Evolutionary conservation across 352 stramenopile species (phyloP).

Genomic region (Thraustochytrium striatum): DNA sequence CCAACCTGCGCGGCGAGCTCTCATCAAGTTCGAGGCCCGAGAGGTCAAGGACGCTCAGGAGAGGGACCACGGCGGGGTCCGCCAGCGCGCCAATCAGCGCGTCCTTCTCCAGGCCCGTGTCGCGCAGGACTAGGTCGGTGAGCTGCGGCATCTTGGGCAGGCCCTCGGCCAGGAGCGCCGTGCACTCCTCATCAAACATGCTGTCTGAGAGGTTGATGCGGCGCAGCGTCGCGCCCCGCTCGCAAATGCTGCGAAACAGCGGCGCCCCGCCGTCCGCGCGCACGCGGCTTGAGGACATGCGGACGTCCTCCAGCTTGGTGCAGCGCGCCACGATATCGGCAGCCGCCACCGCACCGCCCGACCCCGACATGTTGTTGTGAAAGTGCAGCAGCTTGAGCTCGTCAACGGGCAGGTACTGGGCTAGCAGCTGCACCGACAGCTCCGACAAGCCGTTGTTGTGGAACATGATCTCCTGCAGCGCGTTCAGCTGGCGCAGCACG

Average conservation of each 20-base stretch:
- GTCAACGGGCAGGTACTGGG: conserved; percentile 67
- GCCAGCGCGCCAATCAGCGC: conserved; percentile 73
- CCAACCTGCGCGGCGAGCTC: conserved; percentile 59
- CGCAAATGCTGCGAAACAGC: conserved; percentile 72
- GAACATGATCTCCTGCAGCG: conserved; percentile 79
- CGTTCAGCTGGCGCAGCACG: conserved; percentile 68
- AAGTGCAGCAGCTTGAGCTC: conserved; percentile 88
- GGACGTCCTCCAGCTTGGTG: conserved; percentile 74
- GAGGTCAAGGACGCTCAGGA: conserved; percentile 76
- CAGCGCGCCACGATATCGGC: conserved; percentile 74
- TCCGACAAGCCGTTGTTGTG: conserved; percentile 91
- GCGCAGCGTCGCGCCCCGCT: conserved; percentile 65
- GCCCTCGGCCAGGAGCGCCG: conserved; percentile 70
- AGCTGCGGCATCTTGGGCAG: conserved; percentile 67
- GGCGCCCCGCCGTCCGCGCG: conserved; percentile 73
- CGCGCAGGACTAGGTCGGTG: conserved; percentile 77
- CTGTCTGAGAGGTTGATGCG: conserved; percentile 88
- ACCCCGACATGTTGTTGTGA: conserved; percentile 94
- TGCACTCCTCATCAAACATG: conserved; percentile 78
- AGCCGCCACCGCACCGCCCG: conserved; percentile 78
- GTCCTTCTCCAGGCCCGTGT: conserved; percentile 81
- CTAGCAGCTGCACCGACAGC: conserved; percentile 73
- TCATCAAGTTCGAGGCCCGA: conserved; percentile 83
- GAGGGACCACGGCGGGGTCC: conserved; percentile 52
- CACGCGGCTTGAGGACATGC: conserved; percentile 86